Evolutionary conservation across 441 rosid genomes (phyloP).

Genomic region (Bruguiera hainesii): DNA sequence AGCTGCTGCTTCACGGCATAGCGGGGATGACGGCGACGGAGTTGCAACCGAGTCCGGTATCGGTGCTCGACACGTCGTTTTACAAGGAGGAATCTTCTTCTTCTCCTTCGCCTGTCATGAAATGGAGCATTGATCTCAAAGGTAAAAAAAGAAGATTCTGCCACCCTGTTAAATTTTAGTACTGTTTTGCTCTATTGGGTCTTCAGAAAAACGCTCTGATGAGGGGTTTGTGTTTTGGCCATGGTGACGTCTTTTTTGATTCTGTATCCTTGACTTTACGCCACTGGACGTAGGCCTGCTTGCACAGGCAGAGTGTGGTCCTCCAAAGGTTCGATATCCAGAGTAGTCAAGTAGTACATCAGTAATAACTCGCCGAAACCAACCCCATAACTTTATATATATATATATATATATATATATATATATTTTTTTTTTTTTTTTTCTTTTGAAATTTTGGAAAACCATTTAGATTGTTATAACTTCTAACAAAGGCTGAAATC

Average conservation of each 20-base stretch:
- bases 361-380: no score
- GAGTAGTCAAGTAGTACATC: neutral
- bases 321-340: neutral
- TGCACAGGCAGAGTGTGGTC: conserved; percentile 18
- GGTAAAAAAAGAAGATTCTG: conserved; percentile 33
- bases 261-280: neutral
- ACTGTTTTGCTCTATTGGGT: neutral
- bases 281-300: conserved; percentile 16
- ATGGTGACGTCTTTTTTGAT: conserved; percentile 12
- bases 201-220: neutral
- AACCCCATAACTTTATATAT: no score
- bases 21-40: conserved; percentile 67
- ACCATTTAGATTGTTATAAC: no score
- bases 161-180: neutral
- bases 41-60: conserved; percentile 92
- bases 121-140: conserved; percentile 72
- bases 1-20: conserved; percentile 77
- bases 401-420: no score
- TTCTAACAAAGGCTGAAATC: no score
- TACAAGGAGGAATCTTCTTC: conserved; percentile 77
- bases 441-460: no score
- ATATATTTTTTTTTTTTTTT: no score
- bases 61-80: conserved; percentile 80
- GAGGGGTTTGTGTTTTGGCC: conserved; percentile 4
- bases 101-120: conserved; percentile 77